phyloP scores from a whole-genome alignment of 2,329 filamentous ascomycete genomes.

The Diplodia sapinea region DNA sequence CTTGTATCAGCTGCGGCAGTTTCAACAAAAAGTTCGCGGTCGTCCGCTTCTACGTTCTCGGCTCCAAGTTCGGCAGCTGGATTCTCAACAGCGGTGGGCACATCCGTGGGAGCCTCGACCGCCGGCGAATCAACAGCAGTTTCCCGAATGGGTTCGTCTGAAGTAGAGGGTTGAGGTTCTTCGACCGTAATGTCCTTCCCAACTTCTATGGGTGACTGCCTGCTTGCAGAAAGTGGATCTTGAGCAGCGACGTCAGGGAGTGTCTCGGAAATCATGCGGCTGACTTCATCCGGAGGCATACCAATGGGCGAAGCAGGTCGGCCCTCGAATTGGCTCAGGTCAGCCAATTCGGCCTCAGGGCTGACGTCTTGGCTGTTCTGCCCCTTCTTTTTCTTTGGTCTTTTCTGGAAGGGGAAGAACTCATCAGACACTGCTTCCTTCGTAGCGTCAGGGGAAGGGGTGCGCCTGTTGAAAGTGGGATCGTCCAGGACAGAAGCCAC shows the following conservation, averaged over 20 bases:
- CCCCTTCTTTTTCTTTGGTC: constrained; percentile 41
- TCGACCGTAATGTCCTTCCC: background rate
- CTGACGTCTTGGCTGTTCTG: constrained; percentile 37
- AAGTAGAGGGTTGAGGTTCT: background rate
- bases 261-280: background rate
- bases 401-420: constrained; percentile 37
- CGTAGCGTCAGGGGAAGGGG: constrained; percentile 29
- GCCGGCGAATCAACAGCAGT: constrained; percentile 40
- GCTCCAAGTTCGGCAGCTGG: constrained; percentile 37
- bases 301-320: background rate
- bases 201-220: background rate
- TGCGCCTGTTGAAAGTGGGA: constrained; percentile 39
- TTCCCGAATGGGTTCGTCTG: constrained; percentile 34
- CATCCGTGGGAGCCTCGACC: constrained; percentile 41
- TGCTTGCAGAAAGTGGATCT: background rate
- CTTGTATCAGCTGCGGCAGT: background rate
- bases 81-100: constrained; percentile 38
- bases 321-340: background rate
- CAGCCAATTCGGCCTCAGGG: background rate
- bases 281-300: background rate
- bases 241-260: background rate
- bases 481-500: constrained; percentile 48
- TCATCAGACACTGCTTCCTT: constrained; percentile 39
- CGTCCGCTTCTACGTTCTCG: background rate
- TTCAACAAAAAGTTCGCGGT: background rate